Evolutionary conservation across 1,284 basidiomycete genomes (phyloP).

Genomic region (Cutaneotrichosporon daszewskae): DNA sequence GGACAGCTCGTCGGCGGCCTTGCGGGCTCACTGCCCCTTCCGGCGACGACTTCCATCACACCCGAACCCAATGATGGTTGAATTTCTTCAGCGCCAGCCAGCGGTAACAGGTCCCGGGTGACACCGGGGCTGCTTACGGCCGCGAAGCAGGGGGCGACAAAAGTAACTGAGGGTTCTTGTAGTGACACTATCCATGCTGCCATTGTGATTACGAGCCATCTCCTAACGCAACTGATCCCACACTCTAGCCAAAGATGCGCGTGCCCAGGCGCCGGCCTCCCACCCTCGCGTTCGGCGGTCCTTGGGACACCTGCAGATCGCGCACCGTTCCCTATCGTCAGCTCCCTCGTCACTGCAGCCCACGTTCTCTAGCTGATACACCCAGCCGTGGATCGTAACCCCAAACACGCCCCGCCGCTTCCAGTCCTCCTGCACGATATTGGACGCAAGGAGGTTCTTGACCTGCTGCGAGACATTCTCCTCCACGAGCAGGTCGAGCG

Average conservation of each 20-base stretch:
- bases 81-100: constrained; percentile 48
- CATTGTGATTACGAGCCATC: too few relatives aligned
- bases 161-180: constrained; percentile 36
- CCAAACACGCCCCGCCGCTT: constrained; percentile 34
- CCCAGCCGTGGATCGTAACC: constrained; percentile 45
- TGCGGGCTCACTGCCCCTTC: too few relatives aligned
- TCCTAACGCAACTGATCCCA: too few relatives aligned
- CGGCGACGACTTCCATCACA: background rate
- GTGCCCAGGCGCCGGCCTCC: too few relatives aligned
- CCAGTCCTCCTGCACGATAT: constrained; percentile 41
- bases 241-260: too few relatives aligned
- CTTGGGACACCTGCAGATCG: constrained; percentile 39
- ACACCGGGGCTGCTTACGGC: constrained; percentile 34
- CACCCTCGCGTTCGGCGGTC: constrained; percentile 31
- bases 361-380: constrained; percentile 45
- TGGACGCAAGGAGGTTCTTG: constrained; percentile 32
- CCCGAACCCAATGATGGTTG: constrained; percentile 41
- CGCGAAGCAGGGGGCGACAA: constrained; percentile 37
- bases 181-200: background rate
- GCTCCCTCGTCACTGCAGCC: too few relatives aligned
- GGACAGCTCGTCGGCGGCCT: too few relatives aligned
- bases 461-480: constrained; percentile 44
- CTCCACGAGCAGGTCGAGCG: constrained; percentile 39
- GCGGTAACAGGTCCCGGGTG: constrained; percentile 33
- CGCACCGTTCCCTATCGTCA: constrained; percentile 35